phyloP scores from a whole-genome alignment of 352 stramenopile species.

The Globisporangium okanoganense region DNA sequence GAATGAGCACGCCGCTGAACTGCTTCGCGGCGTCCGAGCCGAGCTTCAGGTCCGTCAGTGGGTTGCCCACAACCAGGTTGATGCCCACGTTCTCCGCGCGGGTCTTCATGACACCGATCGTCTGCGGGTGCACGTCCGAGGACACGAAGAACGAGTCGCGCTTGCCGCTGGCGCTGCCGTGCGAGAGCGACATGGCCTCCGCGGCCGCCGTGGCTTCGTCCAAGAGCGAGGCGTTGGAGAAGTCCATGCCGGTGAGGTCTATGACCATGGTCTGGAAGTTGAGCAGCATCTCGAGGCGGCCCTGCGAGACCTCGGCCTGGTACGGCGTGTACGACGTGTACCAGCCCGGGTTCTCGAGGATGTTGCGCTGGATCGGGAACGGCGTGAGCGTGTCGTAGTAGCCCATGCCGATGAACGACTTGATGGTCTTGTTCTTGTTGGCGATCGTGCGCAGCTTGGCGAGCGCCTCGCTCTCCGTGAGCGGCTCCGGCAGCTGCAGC shows the following conservation, averaged over 20 bases:
- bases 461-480: slow-evolving; percentile 94
- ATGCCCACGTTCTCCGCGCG: slow-evolving; percentile 90
- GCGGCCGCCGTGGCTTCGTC: slow-evolving; percentile 98
- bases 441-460: slow-evolving; percentile 89
- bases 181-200: slow-evolving; percentile 97
- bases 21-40: slow-evolving; percentile 70
- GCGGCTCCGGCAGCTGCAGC: slow-evolving; percentile 58
- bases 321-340: slow-evolving; percentile 99
- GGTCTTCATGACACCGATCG: slow-evolving; percentile 92
- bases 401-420: slow-evolving; percentile 98
- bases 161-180: slow-evolving; percentile 92
- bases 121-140: slow-evolving; percentile 90
- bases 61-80: slow-evolving; percentile 91
- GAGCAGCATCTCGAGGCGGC: slow-evolving; percentile 97
- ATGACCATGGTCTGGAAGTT: slow-evolving; percentile 99
- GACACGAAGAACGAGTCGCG: slow-evolving; percentile 96
- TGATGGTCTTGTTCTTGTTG: slow-evolving; percentile 94
- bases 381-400: slow-evolving; percentile 97
- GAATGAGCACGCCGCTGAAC: slow-evolving; percentile 96
- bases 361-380: slow-evolving; percentile 95
- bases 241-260: slow-evolving; percentile 95
- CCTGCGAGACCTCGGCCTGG: slow-evolving; percentile 99
- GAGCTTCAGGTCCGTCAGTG: slow-evolving; percentile 68
- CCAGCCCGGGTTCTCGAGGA: slow-evolving; percentile 98
- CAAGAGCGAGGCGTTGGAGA: slow-evolving; percentile 96